Evolutionary conservation across 2,329 filamentous ascomycete genomes (phyloP).

Genomic region (Beauveria australis): DNA sequence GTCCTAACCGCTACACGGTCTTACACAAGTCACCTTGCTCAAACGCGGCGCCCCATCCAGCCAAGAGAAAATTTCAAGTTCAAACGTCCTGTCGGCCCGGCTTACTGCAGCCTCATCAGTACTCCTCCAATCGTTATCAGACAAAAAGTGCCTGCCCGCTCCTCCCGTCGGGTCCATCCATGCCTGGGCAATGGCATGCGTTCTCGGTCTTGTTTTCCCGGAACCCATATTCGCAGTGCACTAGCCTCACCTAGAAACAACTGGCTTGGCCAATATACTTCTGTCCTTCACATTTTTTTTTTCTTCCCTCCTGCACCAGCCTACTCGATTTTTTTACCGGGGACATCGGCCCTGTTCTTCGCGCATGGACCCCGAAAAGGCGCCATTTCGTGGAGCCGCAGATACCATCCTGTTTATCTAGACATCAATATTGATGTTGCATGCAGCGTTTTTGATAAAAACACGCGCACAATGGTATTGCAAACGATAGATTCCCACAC

Average conservation of each 20-base stretch:
- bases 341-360: constrained; percentile 8
- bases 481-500: neutral
- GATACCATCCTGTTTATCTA: neutral
- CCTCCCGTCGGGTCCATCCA: neutral
- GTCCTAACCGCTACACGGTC: no score
- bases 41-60: neutral
- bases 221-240: neutral
- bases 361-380: neutral
- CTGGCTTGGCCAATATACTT: no score
- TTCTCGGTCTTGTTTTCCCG: constrained; percentile 5
- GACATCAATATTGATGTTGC: neutral
- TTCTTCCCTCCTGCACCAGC: neutral
- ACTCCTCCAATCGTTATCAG: neutral
- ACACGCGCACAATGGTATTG: neutral
- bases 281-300: neutral
- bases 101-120: neutral
- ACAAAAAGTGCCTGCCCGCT: neutral
- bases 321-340: neutral
- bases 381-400: constrained; percentile 4
- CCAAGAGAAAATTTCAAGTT: neutral
- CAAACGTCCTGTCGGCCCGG: neutral
- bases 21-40: no score
- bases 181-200: neutral
- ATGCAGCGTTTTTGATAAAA: neutral
- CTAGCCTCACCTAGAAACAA: neutral